These are phyloP conservation scores for Penicillium oxalicum DNA, from an alignment of 2,329 filamentous ascomycete genomes.

Conservation along the genomic window DNA sequence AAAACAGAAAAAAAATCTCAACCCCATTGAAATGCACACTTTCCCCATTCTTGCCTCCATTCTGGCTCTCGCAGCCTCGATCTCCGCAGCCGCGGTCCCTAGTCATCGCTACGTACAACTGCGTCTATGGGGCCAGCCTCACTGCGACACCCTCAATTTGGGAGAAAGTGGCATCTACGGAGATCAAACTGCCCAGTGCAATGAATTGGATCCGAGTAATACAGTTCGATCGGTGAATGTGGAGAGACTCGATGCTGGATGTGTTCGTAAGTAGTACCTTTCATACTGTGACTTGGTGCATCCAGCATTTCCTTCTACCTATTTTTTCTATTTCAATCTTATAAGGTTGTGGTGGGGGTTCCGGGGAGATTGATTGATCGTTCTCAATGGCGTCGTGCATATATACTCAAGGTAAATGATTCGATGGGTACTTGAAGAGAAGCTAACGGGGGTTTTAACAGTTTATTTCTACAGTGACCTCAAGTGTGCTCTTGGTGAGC, in stretches of 20 bases:
- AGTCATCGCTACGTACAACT: constrained; percentile 4
- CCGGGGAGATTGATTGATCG: too few relatives aligned
- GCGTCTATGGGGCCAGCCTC: constrained; percentile 3
- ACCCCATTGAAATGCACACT: background rate
- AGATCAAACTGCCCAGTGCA: constrained; percentile 1
- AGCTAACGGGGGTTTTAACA: background rate
- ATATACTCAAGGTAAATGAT: too few relatives aligned
- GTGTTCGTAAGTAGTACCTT: background rate
- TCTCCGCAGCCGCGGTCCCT: background rate
- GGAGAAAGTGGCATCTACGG: constrained; percentile 5
- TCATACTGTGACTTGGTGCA: too few relatives aligned
- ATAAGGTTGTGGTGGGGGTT: too few relatives aligned
- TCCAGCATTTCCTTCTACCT: too few relatives aligned
- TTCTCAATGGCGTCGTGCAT: too few relatives aligned
- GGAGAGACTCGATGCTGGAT: background rate
- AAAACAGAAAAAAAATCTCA: too few relatives aligned
- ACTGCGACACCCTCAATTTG: background rate
- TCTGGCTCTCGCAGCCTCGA: background rate
- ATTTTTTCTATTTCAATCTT: too few relatives aligned
- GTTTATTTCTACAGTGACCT: background rate
- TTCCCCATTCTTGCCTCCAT: background rate
- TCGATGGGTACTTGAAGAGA: background rate
- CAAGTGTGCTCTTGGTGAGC: background rate
- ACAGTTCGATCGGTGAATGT: constrained; percentile 3
- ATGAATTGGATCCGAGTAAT: background rate